These are phyloP conservation scores for Teratosphaeria zuluensis DNA, from an alignment of 2,329 filamentous ascomycete species.

Conservation along the genomic window DNA sequence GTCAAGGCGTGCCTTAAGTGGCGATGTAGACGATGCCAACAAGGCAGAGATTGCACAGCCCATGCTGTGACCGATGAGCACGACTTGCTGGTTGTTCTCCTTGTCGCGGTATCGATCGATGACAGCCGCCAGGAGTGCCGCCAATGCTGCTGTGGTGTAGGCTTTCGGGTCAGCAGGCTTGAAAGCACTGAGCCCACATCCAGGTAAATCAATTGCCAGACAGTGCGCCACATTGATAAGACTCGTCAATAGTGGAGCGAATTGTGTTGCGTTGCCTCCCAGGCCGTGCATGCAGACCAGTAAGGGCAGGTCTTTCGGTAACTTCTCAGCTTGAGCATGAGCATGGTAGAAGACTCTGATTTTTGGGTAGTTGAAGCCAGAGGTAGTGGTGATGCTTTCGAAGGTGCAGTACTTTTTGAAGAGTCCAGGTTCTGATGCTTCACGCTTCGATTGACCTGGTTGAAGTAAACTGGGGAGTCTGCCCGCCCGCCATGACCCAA, in stretches of 20 bases:
- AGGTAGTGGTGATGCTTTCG: constrained; percentile 62
- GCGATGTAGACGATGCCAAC: constrained; percentile 53
- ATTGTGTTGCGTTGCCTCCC: constrained; percentile 86
- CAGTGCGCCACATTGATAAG: constrained; percentile 76
- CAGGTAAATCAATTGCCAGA: constrained; percentile 80
- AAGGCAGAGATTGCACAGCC: constrained; percentile 69
- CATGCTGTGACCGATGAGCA: constrained; percentile 84
- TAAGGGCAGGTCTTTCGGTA: constrained; percentile 67
- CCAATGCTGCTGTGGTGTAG: constrained; percentile 67
- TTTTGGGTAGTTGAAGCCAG: constrained; percentile 57
- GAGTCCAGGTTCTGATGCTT: constrained; percentile 60
- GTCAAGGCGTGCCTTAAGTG: constrained; percentile 46
- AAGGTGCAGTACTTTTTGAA: constrained; percentile 66
- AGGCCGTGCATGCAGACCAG: constrained; percentile 87
- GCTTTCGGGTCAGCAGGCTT: constrained; percentile 61
- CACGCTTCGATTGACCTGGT: constrained; percentile 26
- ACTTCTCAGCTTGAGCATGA: constrained; percentile 72
- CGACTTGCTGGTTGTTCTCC: constrained; percentile 55
- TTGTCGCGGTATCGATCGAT: constrained; percentile 65
- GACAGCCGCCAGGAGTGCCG: constrained; percentile 62
- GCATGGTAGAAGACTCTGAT: constrained; percentile 76
- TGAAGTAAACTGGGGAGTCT: background rate
- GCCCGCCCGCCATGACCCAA: constrained; percentile 1
- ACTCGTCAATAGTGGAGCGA: constrained; percentile 69
- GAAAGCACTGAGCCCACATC: constrained; percentile 75